Evolutionary conservation across 257 asterid genomes (phyloP).

Genomic region (Fraxinus anomala): DNA sequence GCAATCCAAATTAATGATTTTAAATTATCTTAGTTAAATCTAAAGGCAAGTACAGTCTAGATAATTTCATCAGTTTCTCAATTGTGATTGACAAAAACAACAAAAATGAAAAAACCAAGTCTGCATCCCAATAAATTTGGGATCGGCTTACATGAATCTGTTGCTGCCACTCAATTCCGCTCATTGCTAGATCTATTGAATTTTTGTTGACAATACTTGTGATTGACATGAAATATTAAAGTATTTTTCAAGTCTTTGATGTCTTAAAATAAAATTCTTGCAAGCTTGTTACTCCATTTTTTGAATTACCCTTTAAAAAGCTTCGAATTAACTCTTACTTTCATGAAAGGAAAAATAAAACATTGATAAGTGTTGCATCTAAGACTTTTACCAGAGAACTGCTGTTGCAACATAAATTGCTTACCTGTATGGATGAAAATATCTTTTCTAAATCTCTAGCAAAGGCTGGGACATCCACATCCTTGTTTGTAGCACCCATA

Average conservation of each 20-base stretch:
- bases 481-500: constrained; percentile 89
- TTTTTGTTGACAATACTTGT: background rate
- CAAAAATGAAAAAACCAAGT: background rate
- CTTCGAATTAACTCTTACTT: background rate
- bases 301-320: background rate
- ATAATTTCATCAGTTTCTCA: background rate
- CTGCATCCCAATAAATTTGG: background rate
- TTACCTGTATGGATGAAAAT: constrained; percentile 87
- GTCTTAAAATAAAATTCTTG: constrained; percentile 1
- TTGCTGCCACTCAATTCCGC: background rate
- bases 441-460: constrained; percentile 84
- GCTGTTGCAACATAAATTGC: constrained; percentile 8
- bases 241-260: background rate
- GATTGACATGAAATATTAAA: background rate
- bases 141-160: background rate
- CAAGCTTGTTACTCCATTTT: background rate
- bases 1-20: background rate
- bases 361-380: background rate
- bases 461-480: constrained; percentile 75
- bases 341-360: background rate
- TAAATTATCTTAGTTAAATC: background rate
- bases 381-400: constrained; percentile 15
- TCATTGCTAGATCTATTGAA: background rate
- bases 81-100: background rate
- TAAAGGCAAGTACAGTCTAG: background rate